Evolutionary conservation across 2,329 filamentous ascomycete species (phyloP), one percentile per base, ranked within the genome.

Genomic region (Fusarium proliferatum): DNA sequence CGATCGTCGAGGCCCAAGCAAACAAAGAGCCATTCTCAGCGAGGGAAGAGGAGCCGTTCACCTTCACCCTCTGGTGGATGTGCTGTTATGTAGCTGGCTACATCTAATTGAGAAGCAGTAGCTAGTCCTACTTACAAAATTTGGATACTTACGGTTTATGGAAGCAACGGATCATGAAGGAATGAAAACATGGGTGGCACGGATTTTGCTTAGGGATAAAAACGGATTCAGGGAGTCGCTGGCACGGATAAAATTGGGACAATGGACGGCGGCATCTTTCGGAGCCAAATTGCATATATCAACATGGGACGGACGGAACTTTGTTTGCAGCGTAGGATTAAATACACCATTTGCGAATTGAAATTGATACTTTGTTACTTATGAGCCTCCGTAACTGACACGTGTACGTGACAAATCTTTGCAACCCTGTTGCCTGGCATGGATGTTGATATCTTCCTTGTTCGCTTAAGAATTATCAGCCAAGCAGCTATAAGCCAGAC

Each of bases 1-100:
- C 49, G 66, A 41, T 64, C 64, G 36, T 57, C 66, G 2, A 45
- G 64, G 13, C 38, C 61, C 10, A 48, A 34, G 6, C 70, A 73
- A 13, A 23, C 39, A 38, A 26, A 63, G 41, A 23, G 51, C 21
- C 56, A 59, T 26, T 28, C 48, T 9, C 71, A 73, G 7, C 41
- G 43, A 15, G 61, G 46, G 15, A 53, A 56, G 33, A 59, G 67
- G 17, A 71, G 41, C 26, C n/a, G 61, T 13, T 73, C 71, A 15
- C 71, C 71, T 19, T 39, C 48, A 15, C 62, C 68, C 17, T 42
- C 57, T 9, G 45, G 57, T 30, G 49, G 55, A 41, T 73, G 71
- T n/a, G 45, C 39, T n/a, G 71, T 73, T 42, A 73, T 73, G 71
- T 73, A 73, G 62, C 36, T 56, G 41, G 51, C 52, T 51, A 59